Base-by-base conservation (phyloP, 2,329 filamentous ascomycete genomes). In the Fusarium oxysporum region DNA sequence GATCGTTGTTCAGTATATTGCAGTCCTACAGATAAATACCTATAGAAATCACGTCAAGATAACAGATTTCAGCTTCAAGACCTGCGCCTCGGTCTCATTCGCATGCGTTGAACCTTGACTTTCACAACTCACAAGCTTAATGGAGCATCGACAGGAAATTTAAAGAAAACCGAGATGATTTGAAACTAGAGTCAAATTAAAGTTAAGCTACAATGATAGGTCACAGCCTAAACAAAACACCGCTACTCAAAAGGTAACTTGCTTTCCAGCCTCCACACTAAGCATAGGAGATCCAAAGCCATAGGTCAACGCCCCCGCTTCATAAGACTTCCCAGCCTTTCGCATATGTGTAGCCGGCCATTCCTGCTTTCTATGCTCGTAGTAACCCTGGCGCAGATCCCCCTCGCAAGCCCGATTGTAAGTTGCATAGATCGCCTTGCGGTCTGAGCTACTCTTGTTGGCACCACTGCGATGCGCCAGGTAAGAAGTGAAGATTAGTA, bases 261-360 rank as follows among this genome's bases (percentile, higher is more conserved):
- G 56, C 8, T 53, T 59, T 3, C 56, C 56, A 3, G 44, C 44
- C 5, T 40, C 44, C 11, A 59, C 25, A 7, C 56, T 59, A 4
- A 59, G 33, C 56, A 59, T 59, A 19, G 56, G 56, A 21, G 56
- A 59, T 19, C 56, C 56, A 9, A 59, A 59, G 4, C 56, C 56
- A 32, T 59, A 59, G 0, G 56, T 59, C 5, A 59, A 13, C 1
- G 56, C 56, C 6, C 56, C 56, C 9, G 44, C 33, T 11, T 59
- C 25, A n/a, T 59, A 59, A 14, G 56, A 53, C 7, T 33, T 53
- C 1, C 44, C 56, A 6, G 56, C 56, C 56, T 33, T 53, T 19
- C 56, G 56, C 56, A 59, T 59, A 19, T 59, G 56, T 3, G 56
- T 53, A 4, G 56, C 56, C 3, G 56, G 56, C 56, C 56, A 59